Percentiles rank a stretch among this genome's conserved stretches.
Conservation (phyloP, 2,329 filamentous ascomycete genomes). For the Parafenestella ontariensis region DNA sequence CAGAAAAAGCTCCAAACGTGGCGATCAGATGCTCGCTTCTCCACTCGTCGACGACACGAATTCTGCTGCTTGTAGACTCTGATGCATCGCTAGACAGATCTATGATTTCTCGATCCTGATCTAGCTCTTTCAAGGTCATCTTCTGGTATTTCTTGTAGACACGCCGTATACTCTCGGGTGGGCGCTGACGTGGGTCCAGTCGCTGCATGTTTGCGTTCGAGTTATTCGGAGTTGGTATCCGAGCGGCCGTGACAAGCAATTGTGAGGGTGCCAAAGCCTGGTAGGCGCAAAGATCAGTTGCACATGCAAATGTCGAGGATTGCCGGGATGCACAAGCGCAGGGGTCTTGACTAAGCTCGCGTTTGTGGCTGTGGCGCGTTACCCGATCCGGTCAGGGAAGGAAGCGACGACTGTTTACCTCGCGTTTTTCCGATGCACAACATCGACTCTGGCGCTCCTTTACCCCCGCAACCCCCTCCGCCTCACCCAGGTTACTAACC, state of each 20-base stretch:
- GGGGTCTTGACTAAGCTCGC: constrained; percentile 25
- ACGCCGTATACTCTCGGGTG: constrained; percentile 72
- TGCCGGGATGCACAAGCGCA: constrained; percentile 8
- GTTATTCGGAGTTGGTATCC: background rate
- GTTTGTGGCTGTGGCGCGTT: constrained; percentile 32
- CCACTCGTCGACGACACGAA: constrained; percentile 33
- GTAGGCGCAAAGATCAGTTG: background rate
- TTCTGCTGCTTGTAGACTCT: constrained; percentile 27
- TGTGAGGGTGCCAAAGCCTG: background rate
- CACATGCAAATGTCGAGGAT: background rate
- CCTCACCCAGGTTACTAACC: constrained; percentile 33
- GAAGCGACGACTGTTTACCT: constrained; percentile 27
- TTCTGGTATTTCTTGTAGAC: constrained; percentile 79
- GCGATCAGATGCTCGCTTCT: constrained; percentile 25
- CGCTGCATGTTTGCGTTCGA: constrained; percentile 20
- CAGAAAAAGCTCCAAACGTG: constrained; percentile 34
- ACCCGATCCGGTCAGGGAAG: constrained; percentile 18
- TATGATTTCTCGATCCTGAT: constrained; percentile 56
- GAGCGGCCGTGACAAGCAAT: background rate
- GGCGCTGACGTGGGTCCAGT: constrained; percentile 79
- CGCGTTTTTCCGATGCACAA: constrained; percentile 30
- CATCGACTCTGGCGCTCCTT: constrained; percentile 17
- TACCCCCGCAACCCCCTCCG: constrained; percentile 17
- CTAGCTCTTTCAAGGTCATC: constrained; percentile 59
- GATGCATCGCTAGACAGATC: constrained; percentile 43